Conservation (phyloP, 2,329 filamentous ascomycete species). For the Penicillium sp. region DNA sequence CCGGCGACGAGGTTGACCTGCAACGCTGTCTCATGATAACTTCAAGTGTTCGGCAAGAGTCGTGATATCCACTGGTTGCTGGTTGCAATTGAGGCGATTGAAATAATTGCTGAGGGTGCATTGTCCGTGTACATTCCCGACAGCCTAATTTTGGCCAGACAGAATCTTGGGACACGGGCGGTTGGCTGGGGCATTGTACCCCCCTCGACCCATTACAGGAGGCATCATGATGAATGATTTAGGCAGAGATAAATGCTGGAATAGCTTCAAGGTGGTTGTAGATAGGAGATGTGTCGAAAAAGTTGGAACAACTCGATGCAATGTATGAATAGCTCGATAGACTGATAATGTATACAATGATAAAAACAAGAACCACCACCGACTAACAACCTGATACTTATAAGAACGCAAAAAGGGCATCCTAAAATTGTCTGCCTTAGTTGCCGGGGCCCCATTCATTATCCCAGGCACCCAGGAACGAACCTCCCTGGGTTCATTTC, state of each 20-base stretch:
- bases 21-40: background rate
- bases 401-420: background rate
- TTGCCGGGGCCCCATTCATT: slow-evolving; percentile 3
- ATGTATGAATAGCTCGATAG: slow-evolving; percentile 7
- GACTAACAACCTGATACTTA: background rate
- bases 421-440: slow-evolving; percentile 13
- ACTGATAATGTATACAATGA: slow-evolving; percentile 1
- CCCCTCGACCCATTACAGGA: slow-evolving; percentile 40
- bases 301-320: background rate
- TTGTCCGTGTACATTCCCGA: background rate
- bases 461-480: slow-evolving; percentile 11
- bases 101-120: background rate
- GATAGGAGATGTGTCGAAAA: background rate
- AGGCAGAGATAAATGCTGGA: background rate
- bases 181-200: slow-evolving; percentile 33
- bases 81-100: background rate
- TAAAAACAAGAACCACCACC: background rate
- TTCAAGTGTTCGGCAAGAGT: background rate
- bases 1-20: background rate
- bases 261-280: background rate
- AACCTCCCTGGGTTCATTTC: background rate
- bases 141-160: background rate
- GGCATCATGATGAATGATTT: background rate
- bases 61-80: background rate
- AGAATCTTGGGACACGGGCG: background rate